phyloP scores from a whole-genome alignment of 352 stramenopile species.

The Lagenidium giganteum region DNA sequence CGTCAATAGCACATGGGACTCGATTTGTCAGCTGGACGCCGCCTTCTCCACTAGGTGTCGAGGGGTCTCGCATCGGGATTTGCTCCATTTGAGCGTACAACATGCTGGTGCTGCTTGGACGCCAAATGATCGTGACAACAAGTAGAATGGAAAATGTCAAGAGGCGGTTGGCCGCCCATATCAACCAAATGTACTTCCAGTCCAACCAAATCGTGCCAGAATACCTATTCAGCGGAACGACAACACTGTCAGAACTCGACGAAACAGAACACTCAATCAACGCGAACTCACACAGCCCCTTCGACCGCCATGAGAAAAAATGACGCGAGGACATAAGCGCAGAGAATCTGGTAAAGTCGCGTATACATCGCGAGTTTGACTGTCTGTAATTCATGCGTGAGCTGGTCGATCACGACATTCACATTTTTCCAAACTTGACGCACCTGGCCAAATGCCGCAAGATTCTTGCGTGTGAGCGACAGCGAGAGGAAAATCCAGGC shows the following conservation, averaged over 20 bases:
- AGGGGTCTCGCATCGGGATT: conserved; percentile 62
- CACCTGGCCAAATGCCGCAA: conserved; percentile 76
- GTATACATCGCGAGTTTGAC: conserved; percentile 78
- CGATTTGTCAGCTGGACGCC: conserved; percentile 54
- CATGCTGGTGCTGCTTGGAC: conserved; percentile 50
- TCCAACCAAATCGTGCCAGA: conserved; percentile 47
- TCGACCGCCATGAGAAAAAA: conserved; percentile 76
- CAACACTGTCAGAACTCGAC: neutral
- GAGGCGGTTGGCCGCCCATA: conserved; percentile 72
- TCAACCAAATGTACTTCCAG: conserved; percentile 73
- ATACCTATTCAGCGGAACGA: conserved; percentile 40
- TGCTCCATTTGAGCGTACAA: conserved; percentile 81
- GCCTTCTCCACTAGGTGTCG: conserved; percentile 32
- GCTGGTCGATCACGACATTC: too few species aligned
- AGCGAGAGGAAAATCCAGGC: conserved; percentile 85
- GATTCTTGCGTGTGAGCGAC: conserved; percentile 69
- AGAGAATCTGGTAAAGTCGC: conserved; percentile 44
- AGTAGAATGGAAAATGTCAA: conserved; percentile 66
- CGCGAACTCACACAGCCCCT: conserved; percentile 60
- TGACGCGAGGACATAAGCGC: conserved; percentile 57
- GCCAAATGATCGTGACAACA: conserved; percentile 71
- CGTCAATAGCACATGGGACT: conserved; percentile 46
- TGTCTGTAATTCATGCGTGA: conserved; percentile 33
- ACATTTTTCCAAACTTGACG: neutral
- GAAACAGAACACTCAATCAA: neutral